A percentile compares a stretch with the other conserved stretches of the same genome.
Conservation (phyloP, 1,284 basidiomycete genomes). For the Austropuccinia psidii region DNA sequence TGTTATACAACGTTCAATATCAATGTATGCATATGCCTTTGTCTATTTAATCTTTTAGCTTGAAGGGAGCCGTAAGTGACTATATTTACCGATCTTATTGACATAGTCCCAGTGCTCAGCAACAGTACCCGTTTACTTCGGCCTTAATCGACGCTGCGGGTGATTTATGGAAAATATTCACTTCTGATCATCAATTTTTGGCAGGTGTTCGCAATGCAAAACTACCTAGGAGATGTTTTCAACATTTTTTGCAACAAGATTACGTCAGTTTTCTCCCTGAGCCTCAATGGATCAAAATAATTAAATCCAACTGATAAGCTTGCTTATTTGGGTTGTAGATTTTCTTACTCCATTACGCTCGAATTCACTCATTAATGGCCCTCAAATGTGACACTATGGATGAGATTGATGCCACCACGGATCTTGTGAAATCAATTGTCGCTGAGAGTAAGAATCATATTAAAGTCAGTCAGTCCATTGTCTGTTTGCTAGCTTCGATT, state of each 20-base stretch:
- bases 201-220: constrained; percentile 40
- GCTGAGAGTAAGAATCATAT: constrained; percentile 68
- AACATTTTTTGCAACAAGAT: constrained; percentile 70
- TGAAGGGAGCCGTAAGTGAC: too few relatives aligned
- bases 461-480: constrained; percentile 44
- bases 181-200: constrained; percentile 39
- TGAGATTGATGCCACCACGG: constrained; percentile 60
- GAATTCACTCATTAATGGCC: constrained; percentile 59
- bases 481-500: not conserved
- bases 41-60: not conserved
- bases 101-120: not conserved
- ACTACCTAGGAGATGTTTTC: constrained; percentile 55
- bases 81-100: too few relatives aligned
- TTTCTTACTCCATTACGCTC: constrained; percentile 45
- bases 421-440: constrained; percentile 61
- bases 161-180: not conserved
- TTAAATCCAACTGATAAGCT: not conserved
- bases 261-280: constrained; percentile 43
- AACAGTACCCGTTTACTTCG: constrained; percentile 13
- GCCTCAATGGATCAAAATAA: not conserved
- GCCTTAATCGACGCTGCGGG: not conserved
- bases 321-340: not conserved
- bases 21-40: constrained; percentile 51
- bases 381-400: constrained; percentile 64
- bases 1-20: constrained; percentile 54